A percentile compares a stretch with the other conserved stretches of the same genome.
phyloP scores from a whole-genome alignment of 1,284 basidiomycete genomes.

The Sanghuangporus weigelae region DNA sequence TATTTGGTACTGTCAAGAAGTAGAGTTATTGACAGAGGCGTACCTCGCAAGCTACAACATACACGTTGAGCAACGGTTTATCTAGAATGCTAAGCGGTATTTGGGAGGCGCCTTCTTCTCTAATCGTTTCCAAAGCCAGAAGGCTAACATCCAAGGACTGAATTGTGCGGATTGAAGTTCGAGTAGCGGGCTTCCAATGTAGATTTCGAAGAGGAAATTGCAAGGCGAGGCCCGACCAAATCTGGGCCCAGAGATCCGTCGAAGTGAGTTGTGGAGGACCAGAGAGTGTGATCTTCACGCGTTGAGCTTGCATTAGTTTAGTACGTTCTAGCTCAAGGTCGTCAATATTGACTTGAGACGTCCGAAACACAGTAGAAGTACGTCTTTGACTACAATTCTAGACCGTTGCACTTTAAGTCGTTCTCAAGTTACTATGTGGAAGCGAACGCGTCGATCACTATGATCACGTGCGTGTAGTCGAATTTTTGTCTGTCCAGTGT shows the following conservation, averaged over 20 bases:
- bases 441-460: background rate
- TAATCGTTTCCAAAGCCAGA: slow-evolving; percentile 62
- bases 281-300: slow-evolving; percentile 62
- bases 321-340: background rate
- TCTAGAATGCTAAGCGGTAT: slow-evolving; percentile 78
- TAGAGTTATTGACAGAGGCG: slow-evolving; percentile 14
- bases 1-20: background rate
- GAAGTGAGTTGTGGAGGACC: slow-evolving; percentile 57
- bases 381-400: too few relatives aligned
- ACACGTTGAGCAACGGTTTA: slow-evolving; percentile 81
- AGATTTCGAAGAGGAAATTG: slow-evolving; percentile 85
- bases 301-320: slow-evolving; percentile 28
- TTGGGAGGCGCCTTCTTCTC: slow-evolving; percentile 71
- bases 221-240: slow-evolving; percentile 56
- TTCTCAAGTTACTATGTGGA: too few relatives aligned
- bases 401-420: too few relatives aligned
- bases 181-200: slow-evolving; percentile 79
- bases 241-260: slow-evolving; percentile 66
- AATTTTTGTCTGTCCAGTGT: too few relatives aligned
- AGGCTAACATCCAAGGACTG: slow-evolving; percentile 80
- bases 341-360: background rate
- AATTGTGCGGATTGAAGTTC: slow-evolving; percentile 75
- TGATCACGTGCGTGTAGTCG: background rate
- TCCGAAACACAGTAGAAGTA: too few relatives aligned
- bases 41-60: slow-evolving; percentile 86